Conservation (phyloP, 2,329 filamentous ascomycete species). For the Leptographium lundbergii region DNA sequence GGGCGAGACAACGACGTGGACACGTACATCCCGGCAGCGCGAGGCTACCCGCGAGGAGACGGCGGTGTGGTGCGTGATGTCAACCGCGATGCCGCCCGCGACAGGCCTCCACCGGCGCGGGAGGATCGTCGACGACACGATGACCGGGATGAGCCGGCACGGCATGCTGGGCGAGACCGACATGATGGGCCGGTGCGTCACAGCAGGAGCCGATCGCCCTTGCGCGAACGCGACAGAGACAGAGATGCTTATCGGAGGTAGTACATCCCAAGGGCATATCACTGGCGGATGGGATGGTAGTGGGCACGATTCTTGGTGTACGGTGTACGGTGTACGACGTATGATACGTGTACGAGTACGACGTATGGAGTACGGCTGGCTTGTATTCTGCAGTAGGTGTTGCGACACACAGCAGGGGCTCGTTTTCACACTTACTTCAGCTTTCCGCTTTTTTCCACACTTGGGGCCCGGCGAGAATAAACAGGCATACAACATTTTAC, state of each 20-base stretch:
- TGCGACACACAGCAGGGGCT: not conserved
- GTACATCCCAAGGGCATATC: not conserved
- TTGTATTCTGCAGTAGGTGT: not conserved
- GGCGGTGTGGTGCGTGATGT: not conserved
- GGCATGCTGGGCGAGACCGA: slow-evolving; percentile 11
- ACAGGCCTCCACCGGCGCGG: slow-evolving; percentile 16
- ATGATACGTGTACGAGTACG: not conserved
- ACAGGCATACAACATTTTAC: not conserved
- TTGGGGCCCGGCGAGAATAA: not conserved
- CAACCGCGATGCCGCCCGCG: slow-evolving; percentile 1
- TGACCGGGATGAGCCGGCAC: slow-evolving; percentile 25
- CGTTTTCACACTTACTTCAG: too few relatives aligned
- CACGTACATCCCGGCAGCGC: slow-evolving; percentile 38
- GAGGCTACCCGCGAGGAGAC: slow-evolving; percentile 9
- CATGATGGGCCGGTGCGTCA: slow-evolving; percentile 25
- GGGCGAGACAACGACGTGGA: slow-evolving; percentile 21
- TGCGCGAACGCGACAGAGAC: slow-evolving; percentile 9
- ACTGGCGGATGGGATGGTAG: not conserved
- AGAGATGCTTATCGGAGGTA: slow-evolving; percentile 2
- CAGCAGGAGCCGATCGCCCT: slow-evolving; percentile 33
- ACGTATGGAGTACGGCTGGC: not conserved
- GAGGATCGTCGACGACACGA: slow-evolving; percentile 27
- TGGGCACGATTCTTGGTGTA: not conserved
- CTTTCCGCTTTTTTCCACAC: too few relatives aligned
- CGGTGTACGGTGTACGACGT: not conserved